Evolutionary conservation across 2,329 filamentous ascomycete species (phyloP).

Genomic region (Fusarium multiceps): DNA sequence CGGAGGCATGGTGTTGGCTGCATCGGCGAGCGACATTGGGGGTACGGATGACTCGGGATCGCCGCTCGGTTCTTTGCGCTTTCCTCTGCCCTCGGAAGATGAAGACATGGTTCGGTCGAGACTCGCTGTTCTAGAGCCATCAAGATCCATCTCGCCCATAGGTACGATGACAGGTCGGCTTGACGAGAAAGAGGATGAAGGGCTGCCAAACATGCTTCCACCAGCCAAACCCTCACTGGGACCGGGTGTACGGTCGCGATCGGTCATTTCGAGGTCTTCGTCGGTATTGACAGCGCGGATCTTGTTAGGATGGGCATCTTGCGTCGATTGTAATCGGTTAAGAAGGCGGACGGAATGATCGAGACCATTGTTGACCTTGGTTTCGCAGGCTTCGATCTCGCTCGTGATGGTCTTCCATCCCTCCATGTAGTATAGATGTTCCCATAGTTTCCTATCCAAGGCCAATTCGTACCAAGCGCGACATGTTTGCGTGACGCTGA

Average conservation of each 20-base stretch:
- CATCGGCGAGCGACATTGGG: slow-evolving; percentile 46
- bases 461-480: slow-evolving; percentile 84
- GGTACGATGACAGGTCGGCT: slow-evolving; percentile 42
- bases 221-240: slow-evolving; percentile 39
- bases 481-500: slow-evolving; percentile 82
- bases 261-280: slow-evolving; percentile 62
- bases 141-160: slow-evolving; percentile 48
- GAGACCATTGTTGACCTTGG: slow-evolving; percentile 62
- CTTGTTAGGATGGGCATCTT: slow-evolving; percentile 63
- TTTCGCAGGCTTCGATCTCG: slow-evolving; percentile 76
- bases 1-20: slow-evolving; percentile 51
- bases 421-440: slow-evolving; percentile 82
- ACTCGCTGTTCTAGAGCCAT: slow-evolving; percentile 46
- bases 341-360: slow-evolving; percentile 54
- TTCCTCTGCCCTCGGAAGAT: slow-evolving; percentile 49
- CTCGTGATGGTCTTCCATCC: slow-evolving; percentile 81
- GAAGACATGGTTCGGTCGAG: slow-evolving; percentile 47
- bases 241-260: slow-evolving; percentile 48
- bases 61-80: slow-evolving; percentile 52
- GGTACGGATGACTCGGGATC: slow-evolving; percentile 49
- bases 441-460: slow-evolving; percentile 88
- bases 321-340: slow-evolving; percentile 58
- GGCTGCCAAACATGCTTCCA: slow-evolving; percentile 52
- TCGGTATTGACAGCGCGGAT: slow-evolving; percentile 63
- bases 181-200: slow-evolving; percentile 48